phyloP scores from a whole-genome alignment of 1,284 basidiomycete genomes.

The Ganoderma resinaceum region DNA sequence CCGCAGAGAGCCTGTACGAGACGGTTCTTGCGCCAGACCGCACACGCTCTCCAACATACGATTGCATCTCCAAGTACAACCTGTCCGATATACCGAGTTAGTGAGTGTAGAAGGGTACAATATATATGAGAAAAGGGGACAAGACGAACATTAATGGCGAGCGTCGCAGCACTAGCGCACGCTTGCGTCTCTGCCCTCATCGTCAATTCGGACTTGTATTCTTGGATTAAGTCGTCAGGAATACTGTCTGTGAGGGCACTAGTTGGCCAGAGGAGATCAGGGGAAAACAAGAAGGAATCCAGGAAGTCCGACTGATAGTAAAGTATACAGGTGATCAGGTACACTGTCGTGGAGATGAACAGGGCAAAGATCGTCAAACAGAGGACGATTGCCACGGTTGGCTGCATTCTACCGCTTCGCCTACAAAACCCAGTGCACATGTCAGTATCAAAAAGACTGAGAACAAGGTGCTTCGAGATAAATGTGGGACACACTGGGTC shows the following conservation, averaged over 20 bases:
- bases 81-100: not conserved
- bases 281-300: not conserved
- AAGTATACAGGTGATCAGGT: not conserved
- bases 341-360: not conserved
- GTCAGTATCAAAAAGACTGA: not conserved
- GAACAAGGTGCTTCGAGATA: not conserved
- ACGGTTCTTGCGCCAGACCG: not conserved
- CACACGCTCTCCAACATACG: conserved; percentile 6
- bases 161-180: not conserved
- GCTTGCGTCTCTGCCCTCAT: not conserved
- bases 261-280: not conserved
- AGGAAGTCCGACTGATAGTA: conserved; percentile 1
- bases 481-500: not conserved
- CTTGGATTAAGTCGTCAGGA: not conserved
- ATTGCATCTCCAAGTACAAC: not conserved
- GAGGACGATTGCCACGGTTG: not conserved
- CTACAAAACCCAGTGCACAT: not conserved
- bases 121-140: too few species aligned
- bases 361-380: not conserved
- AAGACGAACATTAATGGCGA: not conserved
- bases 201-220: not conserved
- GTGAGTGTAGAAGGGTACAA: not conserved
- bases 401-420: not conserved
- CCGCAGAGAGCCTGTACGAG: not conserved
- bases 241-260: not conserved